Percentiles rank a stretch among this genome's conserved stretches.
These are phyloP conservation scores for Stemphylium beticola DNA, from an alignment of 2,329 filamentous ascomycete genomes.

Conservation along the genomic window DNA sequence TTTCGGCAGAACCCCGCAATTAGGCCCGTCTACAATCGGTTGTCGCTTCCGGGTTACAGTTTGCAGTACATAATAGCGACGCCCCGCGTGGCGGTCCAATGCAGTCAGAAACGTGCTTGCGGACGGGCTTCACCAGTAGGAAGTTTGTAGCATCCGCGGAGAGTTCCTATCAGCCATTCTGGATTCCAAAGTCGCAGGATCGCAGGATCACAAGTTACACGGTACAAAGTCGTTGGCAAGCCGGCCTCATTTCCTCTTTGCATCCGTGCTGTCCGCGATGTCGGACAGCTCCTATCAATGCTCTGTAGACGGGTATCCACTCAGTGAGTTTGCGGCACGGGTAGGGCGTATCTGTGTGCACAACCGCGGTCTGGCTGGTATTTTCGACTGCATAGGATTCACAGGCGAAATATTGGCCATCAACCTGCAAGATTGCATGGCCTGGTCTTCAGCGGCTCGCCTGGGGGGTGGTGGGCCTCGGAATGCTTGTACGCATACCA, in stretches of 20 bases:
- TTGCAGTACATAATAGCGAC: slow-evolving; percentile 15
- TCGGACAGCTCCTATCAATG: not conserved
- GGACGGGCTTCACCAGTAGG: not conserved
- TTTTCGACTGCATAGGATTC: too few relatives aligned
- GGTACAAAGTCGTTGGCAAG: too few relatives aligned
- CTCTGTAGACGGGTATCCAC: slow-evolving; percentile 1
- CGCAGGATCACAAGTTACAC: too few relatives aligned
- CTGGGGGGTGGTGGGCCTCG: too few relatives aligned
- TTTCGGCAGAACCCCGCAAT: slow-evolving; percentile 4
- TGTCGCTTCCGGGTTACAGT: slow-evolving; percentile 5
- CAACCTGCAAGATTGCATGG: too few relatives aligned
- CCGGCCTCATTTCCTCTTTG: too few relatives aligned
- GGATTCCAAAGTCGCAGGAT: too few relatives aligned
- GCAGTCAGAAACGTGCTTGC: not conserved
- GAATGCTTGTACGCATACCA: too few relatives aligned
- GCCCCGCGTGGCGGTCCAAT: not conserved
- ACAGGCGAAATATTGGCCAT: too few relatives aligned
- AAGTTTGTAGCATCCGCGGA: not conserved
- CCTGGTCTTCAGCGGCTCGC: too few relatives aligned
- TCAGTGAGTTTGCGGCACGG: not conserved
- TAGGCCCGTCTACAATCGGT: not conserved
- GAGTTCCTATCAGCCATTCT: not conserved
- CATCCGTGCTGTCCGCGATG: not conserved
- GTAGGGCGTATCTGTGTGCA: not conserved
- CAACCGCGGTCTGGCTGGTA: too few relatives aligned